Base-by-base conservation (phyloP, 768 basidiomycete genomes). In the Cubamyces sp. region DNA sequence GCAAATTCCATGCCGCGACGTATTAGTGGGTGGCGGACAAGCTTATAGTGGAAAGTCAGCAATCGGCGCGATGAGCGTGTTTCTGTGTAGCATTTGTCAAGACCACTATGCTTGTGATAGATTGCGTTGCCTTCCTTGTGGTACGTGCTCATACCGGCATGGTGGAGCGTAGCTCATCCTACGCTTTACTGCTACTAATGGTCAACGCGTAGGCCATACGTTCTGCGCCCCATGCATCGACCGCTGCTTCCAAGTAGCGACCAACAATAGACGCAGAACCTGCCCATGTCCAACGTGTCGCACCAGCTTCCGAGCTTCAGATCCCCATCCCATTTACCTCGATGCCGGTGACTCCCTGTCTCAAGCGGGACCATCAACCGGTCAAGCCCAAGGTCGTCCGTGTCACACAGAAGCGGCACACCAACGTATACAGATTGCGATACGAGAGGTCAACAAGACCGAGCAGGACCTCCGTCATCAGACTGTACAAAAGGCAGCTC, bases 31-130 rank as follows among this genome's bases (percentile, higher is more conserved):
- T n/a, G n/a, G n/a, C n/a, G n/a, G n/a, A n/a, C n/a, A n/a, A n/a
- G n/a, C n/a, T n/a, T n/a, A n/a, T n/a, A n/a, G n/a, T n/a, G n/a
- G n/a, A n/a, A n/a, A n/a, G n/a, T n/a, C n/a, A n/a, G n/a, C n/a
- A n/a, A n/a, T n/a, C n/a, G n/a, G n/a, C n/a, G n/a, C n/a, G 3
- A 57, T 57, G 56, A 34, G 39, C 7, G 34, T 39, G 8, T 54
- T 49, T 40, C 37, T 61, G 39, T 61, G 60, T 30, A 50, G 37
- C 26, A 61, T 61, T 40, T 61, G 60, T 40, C 60, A 61, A 21
- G 60, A 61, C 40, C 19, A 49, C 5, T 21, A 55, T n/a, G n/a
- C 52, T 1, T 19, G 50, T 19, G 37, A 48, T 12, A 25, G 43
- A 2, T 41, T 61, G 26, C 53, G 60, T 14, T 40, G 39, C 18